Conservation (phyloP, 2,329 filamentous ascomycete genomes). For the Fusarium torreyae region DNA sequence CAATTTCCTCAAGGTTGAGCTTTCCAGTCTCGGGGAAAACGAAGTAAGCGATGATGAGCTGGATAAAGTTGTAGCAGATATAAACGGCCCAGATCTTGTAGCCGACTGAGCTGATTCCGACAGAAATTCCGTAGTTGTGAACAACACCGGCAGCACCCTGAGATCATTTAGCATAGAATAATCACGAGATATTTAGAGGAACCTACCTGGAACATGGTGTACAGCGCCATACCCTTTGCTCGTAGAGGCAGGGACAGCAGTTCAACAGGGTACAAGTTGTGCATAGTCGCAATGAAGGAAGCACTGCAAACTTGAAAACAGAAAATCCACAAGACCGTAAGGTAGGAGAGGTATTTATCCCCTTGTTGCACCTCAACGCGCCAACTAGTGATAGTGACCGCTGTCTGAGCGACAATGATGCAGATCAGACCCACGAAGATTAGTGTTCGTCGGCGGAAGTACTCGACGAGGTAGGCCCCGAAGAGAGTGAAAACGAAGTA, state of each 20-base stretch:
- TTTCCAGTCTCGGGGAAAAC: constrained; percentile 45
- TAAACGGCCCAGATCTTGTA: constrained; percentile 48
- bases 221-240: constrained; percentile 46
- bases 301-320: constrained; percentile 46
- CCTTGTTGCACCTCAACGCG: constrained; percentile 17
- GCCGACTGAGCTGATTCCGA: constrained; percentile 37
- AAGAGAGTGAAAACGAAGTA: constrained; percentile 48
- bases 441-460: constrained; percentile 38
- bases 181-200: accelerated
- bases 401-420: constrained; percentile 38
- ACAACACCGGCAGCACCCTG: constrained; percentile 42
- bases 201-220: constrained; percentile 42
- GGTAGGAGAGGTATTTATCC: constrained; percentile 9
- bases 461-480: constrained; percentile 42
- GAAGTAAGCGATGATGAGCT: constrained; percentile 40
- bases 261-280: constrained; percentile 46
- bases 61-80: constrained; percentile 41
- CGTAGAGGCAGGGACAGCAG: constrained; percentile 39
- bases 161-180: neutral
- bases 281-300: constrained; percentile 46
- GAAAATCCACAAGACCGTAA: constrained; percentile 45
- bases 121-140: constrained; percentile 44
- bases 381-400: constrained; percentile 47
- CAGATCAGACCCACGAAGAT: constrained; percentile 41
- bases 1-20: constrained; percentile 45